phyloP scores from a whole-genome alignment of 345 rosid genomes.

The Pistacia atlantica region DNA sequence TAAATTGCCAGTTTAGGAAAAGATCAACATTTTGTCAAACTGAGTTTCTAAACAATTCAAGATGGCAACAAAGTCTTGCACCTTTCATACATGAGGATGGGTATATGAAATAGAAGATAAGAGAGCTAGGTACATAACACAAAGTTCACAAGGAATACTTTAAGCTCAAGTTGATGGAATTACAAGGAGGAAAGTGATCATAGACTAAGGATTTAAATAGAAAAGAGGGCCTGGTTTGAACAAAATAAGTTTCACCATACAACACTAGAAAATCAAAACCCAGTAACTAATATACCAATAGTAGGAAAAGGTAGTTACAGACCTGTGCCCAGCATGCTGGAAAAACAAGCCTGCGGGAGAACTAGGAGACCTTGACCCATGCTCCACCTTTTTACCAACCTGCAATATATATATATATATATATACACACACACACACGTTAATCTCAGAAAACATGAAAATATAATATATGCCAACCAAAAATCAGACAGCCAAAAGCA shows the following conservation, averaged over 20 bases:
- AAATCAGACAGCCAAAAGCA: not conserved
- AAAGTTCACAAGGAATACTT: not conserved
- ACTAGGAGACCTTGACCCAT: conserved; percentile 35
- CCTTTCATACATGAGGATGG: not conserved
- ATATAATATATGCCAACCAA: conserved; percentile 3
- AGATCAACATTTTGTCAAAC: not conserved
- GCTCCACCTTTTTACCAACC: conserved; percentile 53
- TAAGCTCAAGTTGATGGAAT: not conserved
- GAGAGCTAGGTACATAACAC: not conserved
- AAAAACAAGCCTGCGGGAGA: conserved; percentile 64
- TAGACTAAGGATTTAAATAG: not conserved
- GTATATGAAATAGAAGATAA: not conserved
- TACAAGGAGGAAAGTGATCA: not conserved
- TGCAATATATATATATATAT: conserved; percentile 16
- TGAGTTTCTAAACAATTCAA: not conserved
- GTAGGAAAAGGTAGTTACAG: not conserved
- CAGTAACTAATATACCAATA: not conserved
- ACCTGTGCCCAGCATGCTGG: conserved; percentile 84
- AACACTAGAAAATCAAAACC: not conserved
- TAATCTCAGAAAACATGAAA: not conserved
- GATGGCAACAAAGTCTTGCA: not conserved
- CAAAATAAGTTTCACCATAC: not conserved
- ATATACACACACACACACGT: too few relatives aligned
- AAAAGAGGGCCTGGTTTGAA: not conserved
- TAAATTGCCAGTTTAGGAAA: not conserved